Percentiles rank a stretch among this genome's conserved stretches.
Conservation (phyloP, 1,284 basidiomycete species). For the Irpex lacteus region DNA sequence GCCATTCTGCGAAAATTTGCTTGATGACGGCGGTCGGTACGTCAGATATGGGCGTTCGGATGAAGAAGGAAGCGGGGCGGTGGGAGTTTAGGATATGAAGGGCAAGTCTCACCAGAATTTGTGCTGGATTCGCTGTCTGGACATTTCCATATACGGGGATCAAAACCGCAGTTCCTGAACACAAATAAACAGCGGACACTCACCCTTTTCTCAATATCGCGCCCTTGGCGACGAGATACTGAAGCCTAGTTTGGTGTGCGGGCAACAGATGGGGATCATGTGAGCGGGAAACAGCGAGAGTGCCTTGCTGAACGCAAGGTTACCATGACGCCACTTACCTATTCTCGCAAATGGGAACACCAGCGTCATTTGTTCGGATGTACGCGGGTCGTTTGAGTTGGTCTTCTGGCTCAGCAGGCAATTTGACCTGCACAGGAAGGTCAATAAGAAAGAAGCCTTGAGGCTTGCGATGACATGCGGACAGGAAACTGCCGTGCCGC, state of each 20-base stretch:
- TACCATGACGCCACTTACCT: slow-evolving; percentile 40
- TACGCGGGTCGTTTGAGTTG: slow-evolving; percentile 79
- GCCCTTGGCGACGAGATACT: slow-evolving; percentile 80
- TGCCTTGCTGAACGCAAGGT: slow-evolving; percentile 1
- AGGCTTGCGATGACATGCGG: slow-evolving; percentile 4
- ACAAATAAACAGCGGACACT: slow-evolving; percentile 16
- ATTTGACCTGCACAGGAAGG: slow-evolving; percentile 56
- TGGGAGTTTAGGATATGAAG: background rate
- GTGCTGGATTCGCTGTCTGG: slow-evolving; percentile 71
- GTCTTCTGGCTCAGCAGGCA: slow-evolving; percentile 79
- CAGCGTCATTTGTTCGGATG: slow-evolving; percentile 71
- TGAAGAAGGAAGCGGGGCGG: slow-evolving; percentile 13
- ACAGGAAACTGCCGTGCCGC: background rate
- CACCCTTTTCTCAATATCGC: slow-evolving; percentile 81
- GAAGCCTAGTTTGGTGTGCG: slow-evolving; percentile 45
- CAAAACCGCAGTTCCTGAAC: slow-evolving; percentile 15
- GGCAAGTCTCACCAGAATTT: slow-evolving; percentile 63
- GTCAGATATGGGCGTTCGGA: slow-evolving; percentile 13
- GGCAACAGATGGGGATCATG: background rate
- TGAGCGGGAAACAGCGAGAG: background rate
- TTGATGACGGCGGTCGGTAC: slow-evolving; percentile 28
- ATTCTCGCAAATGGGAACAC: slow-evolving; percentile 76
- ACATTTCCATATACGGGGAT: slow-evolving; percentile 18
- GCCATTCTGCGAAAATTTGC: slow-evolving; percentile 69
- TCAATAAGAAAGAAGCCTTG: background rate